Percentiles rank a stretch among this genome's conserved stretches.
Evolutionary conservation across 2,329 filamentous ascomycete genomes (phyloP).

Genomic region (Fusarium newnesense): DNA sequence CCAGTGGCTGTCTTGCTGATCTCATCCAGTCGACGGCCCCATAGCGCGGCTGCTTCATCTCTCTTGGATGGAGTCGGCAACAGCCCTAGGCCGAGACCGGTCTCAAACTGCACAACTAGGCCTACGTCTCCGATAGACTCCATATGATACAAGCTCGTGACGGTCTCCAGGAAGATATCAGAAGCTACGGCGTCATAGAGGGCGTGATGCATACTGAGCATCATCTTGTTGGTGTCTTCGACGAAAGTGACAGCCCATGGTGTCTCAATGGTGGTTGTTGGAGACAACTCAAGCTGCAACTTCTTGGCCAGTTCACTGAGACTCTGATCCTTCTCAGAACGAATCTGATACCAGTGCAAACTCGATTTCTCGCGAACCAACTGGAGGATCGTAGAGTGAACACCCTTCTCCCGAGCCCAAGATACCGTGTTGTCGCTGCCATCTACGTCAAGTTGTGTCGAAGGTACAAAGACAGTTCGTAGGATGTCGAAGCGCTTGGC

Average conservation of each 20-base stretch:
- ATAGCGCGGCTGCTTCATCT: not conserved
- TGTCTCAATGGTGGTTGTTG: not conserved
- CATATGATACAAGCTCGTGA: slow-evolving; percentile 17
- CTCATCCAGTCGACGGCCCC: not conserved
- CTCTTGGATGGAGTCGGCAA: not conserved
- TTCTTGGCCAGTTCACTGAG: not conserved
- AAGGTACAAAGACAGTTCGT: slow-evolving; percentile 7
- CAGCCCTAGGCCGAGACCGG: not conserved
- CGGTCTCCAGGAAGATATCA: not conserved
- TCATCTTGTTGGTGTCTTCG: not conserved
- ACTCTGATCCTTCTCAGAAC: not conserved
- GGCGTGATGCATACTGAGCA: slow-evolving; percentile 26
- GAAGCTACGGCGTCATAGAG: slow-evolving; percentile 10
- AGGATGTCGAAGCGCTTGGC: slow-evolving; percentile 20
- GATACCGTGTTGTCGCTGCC: not conserved
- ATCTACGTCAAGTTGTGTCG: not conserved
- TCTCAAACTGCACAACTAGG: not conserved
- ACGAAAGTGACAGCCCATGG: slow-evolving; percentile 17
- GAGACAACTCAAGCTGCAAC: slow-evolving; percentile 4
- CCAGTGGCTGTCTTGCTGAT: not conserved
- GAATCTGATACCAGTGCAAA: too few relatives aligned
- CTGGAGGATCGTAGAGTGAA: slow-evolving; percentile 10
- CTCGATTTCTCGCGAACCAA: too few relatives aligned
- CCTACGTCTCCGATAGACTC: not conserved
- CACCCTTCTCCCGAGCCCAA: slow-evolving; percentile 1